Percentiles rank a stretch among this genome's conserved stretches.
phyloP scores from a whole-genome alignment of 2,329 filamentous ascomycete species.

The Ceratocystis lukuohia region DNA sequence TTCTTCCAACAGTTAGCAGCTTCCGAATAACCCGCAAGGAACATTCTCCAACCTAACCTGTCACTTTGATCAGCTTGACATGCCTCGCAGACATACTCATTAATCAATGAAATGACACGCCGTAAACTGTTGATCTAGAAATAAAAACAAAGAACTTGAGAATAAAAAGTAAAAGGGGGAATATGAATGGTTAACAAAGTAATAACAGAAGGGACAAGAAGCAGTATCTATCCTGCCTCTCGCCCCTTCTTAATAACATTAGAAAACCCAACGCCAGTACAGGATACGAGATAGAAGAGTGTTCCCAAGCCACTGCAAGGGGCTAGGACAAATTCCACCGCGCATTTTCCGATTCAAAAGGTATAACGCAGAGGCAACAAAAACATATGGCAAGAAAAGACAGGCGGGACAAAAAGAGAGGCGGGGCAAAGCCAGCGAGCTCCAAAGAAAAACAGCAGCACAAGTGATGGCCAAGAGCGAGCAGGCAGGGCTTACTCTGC shows the following conservation, averaged over 20 bases:
- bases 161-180: conserved; percentile 16
- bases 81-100: no score
- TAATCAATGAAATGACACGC: conserved; percentile 25
- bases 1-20: neutral
- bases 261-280: conserved; percentile 19
- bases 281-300: conserved; percentile 15
- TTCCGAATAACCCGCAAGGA: neutral
- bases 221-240: conserved; percentile 12
- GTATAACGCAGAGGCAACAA: conserved; percentile 19
- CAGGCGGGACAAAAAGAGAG: conserved; percentile 9
- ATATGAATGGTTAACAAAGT: conserved; percentile 20
- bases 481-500: conserved; percentile 26
- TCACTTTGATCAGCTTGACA: no score
- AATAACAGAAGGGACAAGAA: conserved; percentile 17
- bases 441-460: conserved; percentile 29
- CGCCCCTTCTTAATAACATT: conserved; percentile 15
- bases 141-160: conserved; percentile 5
- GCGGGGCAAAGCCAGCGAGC: neutral
- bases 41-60: no score
- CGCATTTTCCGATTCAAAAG: conserved; percentile 19
- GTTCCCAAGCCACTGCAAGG: conserved; percentile 13
- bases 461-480: conserved; percentile 31
- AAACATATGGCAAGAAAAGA: conserved; percentile 15
- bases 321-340: conserved; percentile 14
- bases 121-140: conserved; percentile 1